A percentile compares a stretch with the other conserved stretches of the same genome.
Evolutionary conservation across 1,284 basidiomycete genomes (phyloP).

Genomic region (Apiotrichum brassicae): DNA sequence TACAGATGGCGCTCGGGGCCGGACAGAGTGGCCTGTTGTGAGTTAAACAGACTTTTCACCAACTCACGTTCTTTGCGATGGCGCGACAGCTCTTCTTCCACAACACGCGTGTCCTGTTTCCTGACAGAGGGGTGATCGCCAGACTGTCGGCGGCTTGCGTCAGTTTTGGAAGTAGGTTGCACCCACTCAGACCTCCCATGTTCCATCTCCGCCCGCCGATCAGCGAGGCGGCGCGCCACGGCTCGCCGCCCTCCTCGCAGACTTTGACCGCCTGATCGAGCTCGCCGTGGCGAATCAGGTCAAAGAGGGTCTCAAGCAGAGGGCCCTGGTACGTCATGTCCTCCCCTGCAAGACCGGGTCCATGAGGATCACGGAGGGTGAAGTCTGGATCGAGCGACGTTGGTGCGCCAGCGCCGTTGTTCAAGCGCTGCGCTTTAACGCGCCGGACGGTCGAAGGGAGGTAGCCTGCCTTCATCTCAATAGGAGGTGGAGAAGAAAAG

Average conservation of each 20-base stretch:
- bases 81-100: constrained; percentile 81
- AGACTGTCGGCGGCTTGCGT: constrained; percentile 47
- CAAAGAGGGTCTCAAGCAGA: constrained; percentile 38
- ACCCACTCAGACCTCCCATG: constrained; percentile 42
- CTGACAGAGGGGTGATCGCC: constrained; percentile 38
- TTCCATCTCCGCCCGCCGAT: constrained; percentile 47
- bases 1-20: constrained; percentile 76
- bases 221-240: constrained; percentile 60
- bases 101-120: constrained; percentile 65
- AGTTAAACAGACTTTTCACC: constrained; percentile 21
- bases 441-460: constrained; percentile 38
- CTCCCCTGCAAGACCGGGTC: constrained; percentile 36
- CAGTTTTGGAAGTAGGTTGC: no score
- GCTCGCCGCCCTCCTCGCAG: constrained; percentile 75
- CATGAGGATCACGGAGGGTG: constrained; percentile 40
- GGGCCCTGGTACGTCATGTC: constrained; percentile 42
- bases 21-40: constrained; percentile 57
- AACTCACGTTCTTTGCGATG: constrained; percentile 65
- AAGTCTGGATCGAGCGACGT: constrained; percentile 42
- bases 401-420: constrained; percentile 4
- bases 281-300: constrained; percentile 54
- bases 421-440: constrained; percentile 23
- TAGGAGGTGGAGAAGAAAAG: constrained; percentile 29
- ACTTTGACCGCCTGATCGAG: constrained; percentile 75
- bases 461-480: constrained; percentile 43